Evolutionary conservation across 129 eudicot species (phyloP), one percentile per base, ranked within the genome.

Genomic region (Helianthus tuberosus): DNA sequence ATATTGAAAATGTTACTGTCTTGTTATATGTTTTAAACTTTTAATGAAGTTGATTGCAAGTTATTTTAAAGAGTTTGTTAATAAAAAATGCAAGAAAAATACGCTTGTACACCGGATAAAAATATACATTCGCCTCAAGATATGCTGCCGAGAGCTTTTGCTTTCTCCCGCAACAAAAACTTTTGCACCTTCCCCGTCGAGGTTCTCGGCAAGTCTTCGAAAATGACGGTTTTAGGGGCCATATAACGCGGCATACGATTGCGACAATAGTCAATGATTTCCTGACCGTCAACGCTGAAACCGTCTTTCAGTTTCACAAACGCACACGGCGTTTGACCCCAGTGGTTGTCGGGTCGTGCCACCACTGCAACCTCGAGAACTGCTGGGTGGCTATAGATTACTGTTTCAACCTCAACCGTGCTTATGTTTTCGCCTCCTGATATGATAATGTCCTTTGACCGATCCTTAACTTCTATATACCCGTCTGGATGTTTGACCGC

Each of bases 321-420:
- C 1, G 96, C 96, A 17, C 92, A 86, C 0, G 89, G 89, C 0
- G 89, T 89, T 78, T 89, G 88, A 25, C 96, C 89, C 96, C 96
- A 89, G 43, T 86, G 92, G 69, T 89, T 60, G 65, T 89, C 96
- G 0, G 89, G 96, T 15, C 96, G 75, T 1, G 77, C 92, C 49
- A 89, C 96, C 11, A 89, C 96, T 0, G 96, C 96, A 6, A 84
- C 96, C 79, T 89, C 96, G 0, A 86, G 84, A 47, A 89, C 82
- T 8, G 92, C 88, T 1, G 89, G 89, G 68, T 89, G 92, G 35
- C 81, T 73, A 49, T 86, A 86, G 57, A 89, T 47, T 3, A 84
- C 88, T 2, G 87, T 89, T 72, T 89, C 96, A 0, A 89, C 88
- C 71, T 86, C 92, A 0, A 86, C 88, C 1, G 87, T 79, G 66